A percentile compares a stretch with the other conserved stretches of the same genome.
Evolutionary conservation across 768 basidiomycete species (phyloP).

Genomic region (Auricularia sp.): DNA sequence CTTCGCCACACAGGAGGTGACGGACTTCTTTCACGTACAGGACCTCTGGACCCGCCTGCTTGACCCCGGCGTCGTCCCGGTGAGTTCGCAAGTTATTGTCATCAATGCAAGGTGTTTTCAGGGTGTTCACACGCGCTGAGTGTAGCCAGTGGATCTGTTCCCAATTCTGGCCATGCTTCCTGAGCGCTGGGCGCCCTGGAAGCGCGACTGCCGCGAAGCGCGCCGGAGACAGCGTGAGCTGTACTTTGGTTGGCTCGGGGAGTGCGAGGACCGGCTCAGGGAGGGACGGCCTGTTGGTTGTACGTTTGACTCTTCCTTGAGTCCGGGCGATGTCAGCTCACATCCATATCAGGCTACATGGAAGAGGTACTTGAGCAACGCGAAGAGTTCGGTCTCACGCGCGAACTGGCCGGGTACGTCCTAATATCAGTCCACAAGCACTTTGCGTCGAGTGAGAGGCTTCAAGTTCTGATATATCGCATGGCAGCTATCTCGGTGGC

Average conservation of each 20-base stretch:
- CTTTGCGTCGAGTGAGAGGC: not conserved
- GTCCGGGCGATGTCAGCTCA: no score
- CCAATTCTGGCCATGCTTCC: conserved; percentile 25
- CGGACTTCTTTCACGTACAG: conserved; percentile 19
- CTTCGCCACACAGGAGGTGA: conserved; percentile 16
- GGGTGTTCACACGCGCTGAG: no score
- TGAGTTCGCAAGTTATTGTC: not conserved
- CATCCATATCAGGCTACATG: conserved; percentile 13
- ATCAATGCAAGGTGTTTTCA: no score
- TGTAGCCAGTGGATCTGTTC: conserved; percentile 22
- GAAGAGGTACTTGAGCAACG: conserved; percentile 20
- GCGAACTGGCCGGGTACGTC: conserved; percentile 18
- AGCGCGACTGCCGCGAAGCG: conserved; percentile 15
- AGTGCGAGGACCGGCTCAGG: conserved; percentile 17
- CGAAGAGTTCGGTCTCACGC: conserved; percentile 15
- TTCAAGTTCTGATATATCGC: no score
- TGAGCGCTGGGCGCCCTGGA: conserved; percentile 27
- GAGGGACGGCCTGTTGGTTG: conserved; percentile 19
- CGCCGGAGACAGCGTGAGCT: conserved; percentile 18
- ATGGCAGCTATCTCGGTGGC: conserved; percentile 17
- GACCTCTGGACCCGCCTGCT: conserved; percentile 17
- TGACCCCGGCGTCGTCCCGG: conserved; percentile 25
- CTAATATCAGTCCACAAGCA: no score
- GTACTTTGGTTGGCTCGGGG: conserved; percentile 20
- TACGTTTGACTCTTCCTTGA: not conserved